Evolutionary conservation across 1,284 basidiomycete species (phyloP), one percentile per base, ranked within the genome.

Genomic region (Ganoderma sinense): DNA sequence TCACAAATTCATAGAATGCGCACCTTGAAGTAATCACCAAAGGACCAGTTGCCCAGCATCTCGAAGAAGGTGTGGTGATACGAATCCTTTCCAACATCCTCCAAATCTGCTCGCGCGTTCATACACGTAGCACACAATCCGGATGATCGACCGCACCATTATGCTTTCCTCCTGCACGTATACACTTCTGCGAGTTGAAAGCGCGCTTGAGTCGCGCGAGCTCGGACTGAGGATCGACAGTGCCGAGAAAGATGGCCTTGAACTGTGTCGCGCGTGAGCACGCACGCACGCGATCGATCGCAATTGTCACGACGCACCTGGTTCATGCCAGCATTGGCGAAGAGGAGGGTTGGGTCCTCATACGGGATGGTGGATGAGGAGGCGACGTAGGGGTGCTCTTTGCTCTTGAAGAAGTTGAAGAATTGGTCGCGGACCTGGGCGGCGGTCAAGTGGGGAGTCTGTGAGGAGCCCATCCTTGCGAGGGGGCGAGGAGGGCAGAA

Each of bases 21-120:
- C 66, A 91, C 96, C 90, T 99, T 99, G 90, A 99, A 99, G 84
- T 99, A 99, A 82, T 99, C 96, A 6, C 97, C 97, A 77, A 99
- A 99, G 13, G 97, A 98, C 97, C 97, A 99, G 83, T 99, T 99
- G 58, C 97, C 97, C 73, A 99, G 84, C 97, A 99, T 99, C 84
- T 99, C 97, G 79, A 99, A 99, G 85, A 99, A 99, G 3, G 98
- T 99, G 82, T 98, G 94, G 76, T 95, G 96, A 80, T 97, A 97
- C 1, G 94, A 95, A 80, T 99, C 97, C 83, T 97, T 98, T 62
- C 97, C 97, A 68, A 99, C 97, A 81, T 99, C 97, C 80, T 99
- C 98, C 66, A 99, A 87, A 83, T 99, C 96, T 97, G 72, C 51
- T 14, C 29, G 60, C 39, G 66, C 4, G 29, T 53, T 31, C 48